phyloP scores from a whole-genome alignment of 306 rosid species.

The Cyclanthera cordifolia region DNA sequence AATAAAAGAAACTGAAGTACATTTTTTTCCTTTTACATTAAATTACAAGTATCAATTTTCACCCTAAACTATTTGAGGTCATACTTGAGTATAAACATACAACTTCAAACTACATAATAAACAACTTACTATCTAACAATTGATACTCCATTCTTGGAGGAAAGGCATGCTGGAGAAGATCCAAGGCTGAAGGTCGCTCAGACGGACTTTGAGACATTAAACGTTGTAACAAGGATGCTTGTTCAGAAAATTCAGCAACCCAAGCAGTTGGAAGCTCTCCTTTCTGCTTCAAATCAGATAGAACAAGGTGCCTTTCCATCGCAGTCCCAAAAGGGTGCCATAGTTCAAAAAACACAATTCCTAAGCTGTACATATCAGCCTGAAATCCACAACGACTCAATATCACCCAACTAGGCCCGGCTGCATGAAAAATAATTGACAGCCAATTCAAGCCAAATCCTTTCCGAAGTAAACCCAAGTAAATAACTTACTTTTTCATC shows the following conservation, averaged over 20 bases:
- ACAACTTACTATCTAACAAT: constrained; percentile 71
- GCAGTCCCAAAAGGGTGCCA: constrained; percentile 96
- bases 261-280: constrained; percentile 63
- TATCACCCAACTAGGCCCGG: constrained; percentile 18
- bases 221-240: constrained; percentile 46
- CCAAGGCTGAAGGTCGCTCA: constrained; percentile 84
- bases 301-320: constrained; percentile 75
- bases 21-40: not conserved
- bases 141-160: constrained; percentile 91
- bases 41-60: not conserved
- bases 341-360: constrained; percentile 88
- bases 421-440: constrained; percentile 1
- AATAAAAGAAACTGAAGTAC: not conserved
- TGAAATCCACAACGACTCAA: constrained; percentile 33
- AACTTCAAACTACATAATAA: not conserved
- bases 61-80: not conserved
- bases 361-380: constrained; percentile 99
- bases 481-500: constrained; percentile 72
- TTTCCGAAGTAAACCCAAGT: not conserved
- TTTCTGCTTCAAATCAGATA: constrained; percentile 71
- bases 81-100: not conserved
- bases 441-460: not conserved
- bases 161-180: constrained; percentile 60
- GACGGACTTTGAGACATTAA: constrained; percentile 85
- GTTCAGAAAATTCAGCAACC: constrained; percentile 76